A percentile compares a stretch with the other conserved stretches of the same genome.
Conservation (phyloP, 1,284 basidiomycete genomes). For the Exobasidium rhododendri region DNA sequence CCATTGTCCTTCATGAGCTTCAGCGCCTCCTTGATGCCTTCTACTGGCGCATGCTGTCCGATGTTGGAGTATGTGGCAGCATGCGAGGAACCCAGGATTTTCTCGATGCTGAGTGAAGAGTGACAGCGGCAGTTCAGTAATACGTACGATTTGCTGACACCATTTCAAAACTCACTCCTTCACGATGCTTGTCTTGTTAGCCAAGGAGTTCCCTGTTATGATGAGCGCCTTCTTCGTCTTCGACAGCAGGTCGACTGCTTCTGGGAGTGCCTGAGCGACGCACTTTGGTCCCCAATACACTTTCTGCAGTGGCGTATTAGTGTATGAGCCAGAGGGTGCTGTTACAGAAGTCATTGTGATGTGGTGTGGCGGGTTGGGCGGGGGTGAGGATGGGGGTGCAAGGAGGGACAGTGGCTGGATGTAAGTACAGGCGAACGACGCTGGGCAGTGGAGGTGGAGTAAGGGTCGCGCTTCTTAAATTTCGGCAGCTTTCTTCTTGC, state of each 20-base stretch:
- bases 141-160: too few species aligned
- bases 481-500: too few species aligned
- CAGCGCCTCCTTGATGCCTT: constrained; percentile 63
- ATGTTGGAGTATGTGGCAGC: constrained; percentile 67
- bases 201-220: constrained; percentile 34
- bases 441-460: too few species aligned
- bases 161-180: too few species aligned
- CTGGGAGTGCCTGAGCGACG: not conserved
- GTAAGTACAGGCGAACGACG: too few species aligned
- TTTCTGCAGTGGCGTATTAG: not conserved
- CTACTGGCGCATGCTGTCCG: constrained; percentile 71
- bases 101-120: constrained; percentile 19
- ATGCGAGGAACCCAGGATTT: constrained; percentile 25
- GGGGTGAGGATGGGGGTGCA: too few species aligned
- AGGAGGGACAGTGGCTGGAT: too few species aligned
- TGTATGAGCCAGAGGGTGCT: too few species aligned
- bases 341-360: too few species aligned
- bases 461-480: too few species aligned
- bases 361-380: too few species aligned
- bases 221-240: constrained; percentile 24
- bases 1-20: constrained; percentile 61
- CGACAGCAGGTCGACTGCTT: constrained; percentile 9
- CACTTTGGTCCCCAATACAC: not conserved
- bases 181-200: constrained; percentile 37
- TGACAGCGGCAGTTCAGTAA: too few species aligned